Conservation (phyloP, 768 basidiomycete species). For the Naematelia aurantialba region DNA sequence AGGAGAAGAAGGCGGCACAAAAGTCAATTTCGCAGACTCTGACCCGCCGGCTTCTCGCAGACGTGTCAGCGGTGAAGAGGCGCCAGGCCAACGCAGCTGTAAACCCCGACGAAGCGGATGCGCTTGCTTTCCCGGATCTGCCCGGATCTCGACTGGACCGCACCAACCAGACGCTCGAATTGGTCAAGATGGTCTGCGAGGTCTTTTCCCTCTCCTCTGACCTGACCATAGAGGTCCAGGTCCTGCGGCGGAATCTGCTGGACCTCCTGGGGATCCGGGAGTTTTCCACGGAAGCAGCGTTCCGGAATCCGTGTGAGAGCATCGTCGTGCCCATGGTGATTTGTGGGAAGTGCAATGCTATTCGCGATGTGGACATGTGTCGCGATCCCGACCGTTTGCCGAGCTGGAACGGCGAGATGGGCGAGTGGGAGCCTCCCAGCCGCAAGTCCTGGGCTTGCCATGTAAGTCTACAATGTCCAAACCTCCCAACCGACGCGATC, state of each 20-base stretch:
- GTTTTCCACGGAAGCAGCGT: slow-evolving; percentile 77
- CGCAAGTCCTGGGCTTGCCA: slow-evolving; percentile 51
- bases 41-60: slow-evolving; percentile 71
- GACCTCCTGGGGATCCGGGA: slow-evolving; percentile 82
- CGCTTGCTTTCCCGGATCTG: slow-evolving; percentile 74
- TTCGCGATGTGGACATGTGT: slow-evolving; percentile 93
- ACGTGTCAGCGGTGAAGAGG: slow-evolving; percentile 59
- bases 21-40: slow-evolving; percentile 76
- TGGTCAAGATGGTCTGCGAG: slow-evolving; percentile 81
- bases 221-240: slow-evolving; percentile 77
- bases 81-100: slow-evolving; percentile 58
- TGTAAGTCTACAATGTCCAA: too few species aligned
- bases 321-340: slow-evolving; percentile 80
- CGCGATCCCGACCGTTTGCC: slow-evolving; percentile 80
- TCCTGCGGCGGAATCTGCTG: slow-evolving; percentile 82
- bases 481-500: too few species aligned
- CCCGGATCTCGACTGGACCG: slow-evolving; percentile 80
- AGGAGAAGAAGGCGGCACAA: slow-evolving; percentile 65
- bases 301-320: slow-evolving; percentile 87
- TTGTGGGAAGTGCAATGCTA: slow-evolving; percentile 76
- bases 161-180: slow-evolving; percentile 78
- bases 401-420: slow-evolving; percentile 36
- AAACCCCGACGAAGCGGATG: slow-evolving; percentile 54
- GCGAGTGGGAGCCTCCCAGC: slow-evolving; percentile 50
- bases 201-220: slow-evolving; percentile 74